phyloP scores from a whole-genome alignment of 2,329 filamentous ascomycete species.

The Chrysosporium keratinophilum region DNA sequence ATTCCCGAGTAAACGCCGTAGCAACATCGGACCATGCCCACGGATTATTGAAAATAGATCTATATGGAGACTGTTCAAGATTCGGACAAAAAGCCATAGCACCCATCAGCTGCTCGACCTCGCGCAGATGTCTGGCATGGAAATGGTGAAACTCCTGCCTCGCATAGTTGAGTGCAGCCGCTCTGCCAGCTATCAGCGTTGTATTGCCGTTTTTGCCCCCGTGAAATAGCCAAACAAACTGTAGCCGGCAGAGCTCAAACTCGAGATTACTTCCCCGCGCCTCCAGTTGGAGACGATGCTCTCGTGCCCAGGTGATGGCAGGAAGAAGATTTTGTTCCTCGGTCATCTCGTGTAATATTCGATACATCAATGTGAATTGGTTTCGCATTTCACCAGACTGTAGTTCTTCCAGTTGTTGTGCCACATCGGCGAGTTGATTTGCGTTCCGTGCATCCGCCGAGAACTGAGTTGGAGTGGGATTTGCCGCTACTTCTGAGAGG shows the following conservation, averaged over 20 bases:
- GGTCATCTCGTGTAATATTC: constrained; percentile 69
- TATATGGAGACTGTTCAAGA: constrained; percentile 66
- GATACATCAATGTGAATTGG: constrained; percentile 82
- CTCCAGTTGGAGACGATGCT: constrained; percentile 62
- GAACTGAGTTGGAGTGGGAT: constrained; percentile 32
- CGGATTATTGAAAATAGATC: constrained; percentile 62
- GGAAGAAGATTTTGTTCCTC: constrained; percentile 60
- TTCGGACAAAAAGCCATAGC: constrained; percentile 73
- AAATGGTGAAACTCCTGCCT: constrained; percentile 64
- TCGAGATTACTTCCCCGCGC: constrained; percentile 81
- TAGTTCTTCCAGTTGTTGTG: constrained; percentile 47
- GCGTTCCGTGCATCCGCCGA: constrained; percentile 24
- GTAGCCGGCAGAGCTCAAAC: constrained; percentile 82
- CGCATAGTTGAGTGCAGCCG: constrained; percentile 63
- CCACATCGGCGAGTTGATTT: constrained; percentile 31
- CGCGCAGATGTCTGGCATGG: constrained; percentile 59
- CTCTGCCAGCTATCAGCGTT: constrained; percentile 20
- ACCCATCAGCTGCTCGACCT: constrained; percentile 71
- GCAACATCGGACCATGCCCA: constrained; percentile 74
- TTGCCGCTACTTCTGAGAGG: constrained; percentile 55
- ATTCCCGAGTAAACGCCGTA: constrained; percentile 82
- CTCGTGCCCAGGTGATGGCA: constrained; percentile 76
- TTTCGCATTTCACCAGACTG: constrained; percentile 61
- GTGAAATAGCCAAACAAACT: constrained; percentile 81
- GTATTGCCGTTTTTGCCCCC: constrained; percentile 36